Base-by-base conservation (phyloP, 306 rosid genomes). In the Albizia julibrissin region DNA sequence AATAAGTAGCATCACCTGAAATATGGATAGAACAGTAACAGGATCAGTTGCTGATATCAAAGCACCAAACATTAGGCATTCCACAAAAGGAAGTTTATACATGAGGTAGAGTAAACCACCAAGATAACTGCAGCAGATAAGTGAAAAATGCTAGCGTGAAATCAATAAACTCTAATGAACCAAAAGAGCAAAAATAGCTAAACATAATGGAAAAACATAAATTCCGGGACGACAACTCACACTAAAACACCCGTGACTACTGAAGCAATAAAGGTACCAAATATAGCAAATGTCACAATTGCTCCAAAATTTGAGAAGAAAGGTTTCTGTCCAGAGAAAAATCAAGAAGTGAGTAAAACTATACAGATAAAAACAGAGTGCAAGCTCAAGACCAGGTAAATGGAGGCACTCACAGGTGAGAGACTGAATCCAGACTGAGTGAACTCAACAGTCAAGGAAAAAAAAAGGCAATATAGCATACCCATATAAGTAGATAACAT, bases 381-480 rank as follows among this genome's bases (percentile, higher is more conserved):
- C 54, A 84, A 59, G 52, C 61, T 58, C 29, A 62, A 34, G 78
- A 82, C 18, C 56, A 79, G 34, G 22, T 21, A 47, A 2, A 66
- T 10, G 26, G 4, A 81, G 65, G 50, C 16, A 87, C 99, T 93
- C 86, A 95, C 99, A 78, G 99, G 99, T 80, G 96, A 80, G 34
- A 95, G 97, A 85, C 99, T 95, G 88, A 95, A 95, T 56, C 99
- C 99, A 76, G 99, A 95, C 87, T 95, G 99, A 90, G 99, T 95
- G 86, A 82, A 87, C 84, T 80, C 77, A 69, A 37, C 72, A 80
- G 82, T 95, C 87, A 95, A 93, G 95, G 87, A 90, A 88, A 85
- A 71, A 1, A 62, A 26, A 62, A 62, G 76, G 50, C 72, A 47
- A 54, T 4, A 82, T 12, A 13, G 83, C 4, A 22, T 2, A 26